Evolutionary conservation across 352 stramenopile genomes (phyloP), one percentile per base, ranked within the genome.

Genomic region (Pythium plurisporium): DNA sequence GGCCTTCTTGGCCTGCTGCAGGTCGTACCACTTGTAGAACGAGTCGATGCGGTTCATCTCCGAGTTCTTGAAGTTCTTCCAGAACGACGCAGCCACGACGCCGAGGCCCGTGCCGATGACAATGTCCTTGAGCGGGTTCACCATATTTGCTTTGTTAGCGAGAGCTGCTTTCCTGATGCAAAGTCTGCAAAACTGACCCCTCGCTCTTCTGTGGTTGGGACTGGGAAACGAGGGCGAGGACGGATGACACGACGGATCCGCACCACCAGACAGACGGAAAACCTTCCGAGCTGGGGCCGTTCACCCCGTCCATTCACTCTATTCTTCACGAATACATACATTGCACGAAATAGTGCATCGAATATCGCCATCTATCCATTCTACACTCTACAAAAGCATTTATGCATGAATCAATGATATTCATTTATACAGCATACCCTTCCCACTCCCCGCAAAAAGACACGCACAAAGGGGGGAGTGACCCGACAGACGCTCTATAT

Each of bases 11-110:
- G 69, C 59, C 68, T 92, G 69, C 65, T 89, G 76, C 47, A 62
- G 60, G 57, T 92, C 79, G 67, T 90, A 80, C 65, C 76, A 87
- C 76, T 87, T 86, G 76, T 94, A 94, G 74, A 76, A 94, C 58
- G 64, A 57, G 62, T 74, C 74, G 62, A 88, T 90, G 67, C 78
- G 79, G 65, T 83, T 76, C 56, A 94, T 63, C 65, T 92, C 76
- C 43, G 54, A 62, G 59, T 87, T 68, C 66, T 85, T 88, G 38
- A 54, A 86, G 56, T 73, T 72, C 69, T 88, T 81, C 80, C 82
- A 94, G 26, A 77, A n/a, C 31, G 69, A 25, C 60, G 57, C 82
- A 19, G 61, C 59, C 42, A 66, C 57, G 44, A 89, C 34, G 62
- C 81, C 84, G 47, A 94, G 82, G 55, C 48, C 57, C 30, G 76